A percentile compares a stretch with the other conserved stretches of the same genome.
phyloP scores from a whole-genome alignment of 768 basidiomycete species.

The Mycena haematopus region DNA sequence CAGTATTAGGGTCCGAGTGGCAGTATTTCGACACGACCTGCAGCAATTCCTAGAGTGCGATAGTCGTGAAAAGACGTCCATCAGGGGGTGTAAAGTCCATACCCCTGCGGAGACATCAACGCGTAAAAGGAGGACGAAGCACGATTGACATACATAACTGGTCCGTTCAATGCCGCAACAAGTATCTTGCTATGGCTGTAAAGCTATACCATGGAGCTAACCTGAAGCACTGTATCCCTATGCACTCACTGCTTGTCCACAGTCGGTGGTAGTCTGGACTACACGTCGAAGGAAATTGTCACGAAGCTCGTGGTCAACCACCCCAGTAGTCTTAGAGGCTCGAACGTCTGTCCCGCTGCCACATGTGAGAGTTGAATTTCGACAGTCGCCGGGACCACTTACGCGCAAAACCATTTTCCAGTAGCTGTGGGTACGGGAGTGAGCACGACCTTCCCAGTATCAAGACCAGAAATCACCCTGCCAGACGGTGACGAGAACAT shows the following conservation, averaged over 20 bases:
- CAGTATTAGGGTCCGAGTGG: neutral
- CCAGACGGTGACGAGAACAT: conserved; percentile 71
- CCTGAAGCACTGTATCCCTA: neutral
- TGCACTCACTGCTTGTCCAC: conserved; percentile 63
- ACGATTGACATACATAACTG: conserved; percentile 52
- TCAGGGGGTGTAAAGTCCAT: too few relatives aligned
- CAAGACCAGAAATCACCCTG: conserved; percentile 51
- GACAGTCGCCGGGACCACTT: conserved; percentile 33
- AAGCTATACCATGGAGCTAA: conserved; percentile 46
- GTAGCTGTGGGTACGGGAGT: conserved; percentile 42
- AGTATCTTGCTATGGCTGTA: conserved; percentile 73
- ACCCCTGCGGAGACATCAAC: conserved; percentile 46
- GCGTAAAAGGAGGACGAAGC: neutral
- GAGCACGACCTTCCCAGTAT: neutral
- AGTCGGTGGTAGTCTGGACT: conserved; percentile 60
- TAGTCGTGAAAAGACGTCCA: neutral
- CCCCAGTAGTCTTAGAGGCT: conserved; percentile 16
- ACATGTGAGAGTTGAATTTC: conserved; percentile 3
- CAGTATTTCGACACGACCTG: conserved; percentile 46
- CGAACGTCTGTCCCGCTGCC: conserved; percentile 67
- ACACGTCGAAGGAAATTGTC: conserved; percentile 54
- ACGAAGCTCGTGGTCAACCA: conserved; percentile 44
- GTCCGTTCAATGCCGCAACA: conserved; percentile 75
- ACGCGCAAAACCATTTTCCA: conserved; percentile 81
- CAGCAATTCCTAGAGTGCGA: conserved; percentile 61